phyloP scores from a whole-genome alignment of 331 rosid genomes.

The Malus hybrid region DNA sequence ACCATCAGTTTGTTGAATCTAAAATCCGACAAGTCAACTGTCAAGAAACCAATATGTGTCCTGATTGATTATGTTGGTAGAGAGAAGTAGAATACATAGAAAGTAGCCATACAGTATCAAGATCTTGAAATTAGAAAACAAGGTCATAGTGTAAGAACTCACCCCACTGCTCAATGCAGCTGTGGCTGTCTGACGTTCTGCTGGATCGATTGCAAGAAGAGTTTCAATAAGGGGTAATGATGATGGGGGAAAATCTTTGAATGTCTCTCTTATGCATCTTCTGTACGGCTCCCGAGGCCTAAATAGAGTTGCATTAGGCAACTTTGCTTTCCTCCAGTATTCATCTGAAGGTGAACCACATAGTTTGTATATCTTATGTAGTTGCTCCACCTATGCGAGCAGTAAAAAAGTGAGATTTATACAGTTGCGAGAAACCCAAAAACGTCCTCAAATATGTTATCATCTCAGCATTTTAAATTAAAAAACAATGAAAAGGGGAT shows the following conservation, averaged over 20 bases:
- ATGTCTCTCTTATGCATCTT: constrained; percentile 72
- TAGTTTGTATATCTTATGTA: constrained; percentile 87
- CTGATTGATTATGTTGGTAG: neutral
- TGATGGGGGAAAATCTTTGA: constrained; percentile 77
- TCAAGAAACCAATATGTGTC: neutral
- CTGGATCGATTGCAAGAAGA: constrained; percentile 93
- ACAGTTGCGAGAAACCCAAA: neutral
- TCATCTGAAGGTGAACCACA: constrained; percentile 98
- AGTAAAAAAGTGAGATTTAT: constrained; percentile 6
- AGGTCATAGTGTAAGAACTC: constrained; percentile 16
- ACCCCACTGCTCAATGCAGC: constrained; percentile 79
- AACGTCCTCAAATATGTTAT: neutral
- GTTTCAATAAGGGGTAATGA: constrained; percentile 73
- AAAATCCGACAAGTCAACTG: neutral
- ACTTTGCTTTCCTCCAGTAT: constrained; percentile 77
- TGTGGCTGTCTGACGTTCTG: constrained; percentile 80
- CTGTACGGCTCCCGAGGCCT: constrained; percentile 82
- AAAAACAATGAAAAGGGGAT: neutral
- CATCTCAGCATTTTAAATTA: constrained; percentile 2
- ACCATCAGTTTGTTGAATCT: too few relatives aligned
- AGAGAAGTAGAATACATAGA: neutral
- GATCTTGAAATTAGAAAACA: constrained; percentile 5
- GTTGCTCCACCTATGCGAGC: constrained; percentile 76
- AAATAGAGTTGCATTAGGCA: constrained; percentile 88
- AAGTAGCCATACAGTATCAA: constrained; percentile 1